A percentile compares a stretch with the other conserved stretches of the same genome.
These are phyloP conservation scores for Claviceps pazoutovae DNA, from an alignment of 2,329 filamentous ascomycete genomes.

Conservation along the genomic window DNA sequence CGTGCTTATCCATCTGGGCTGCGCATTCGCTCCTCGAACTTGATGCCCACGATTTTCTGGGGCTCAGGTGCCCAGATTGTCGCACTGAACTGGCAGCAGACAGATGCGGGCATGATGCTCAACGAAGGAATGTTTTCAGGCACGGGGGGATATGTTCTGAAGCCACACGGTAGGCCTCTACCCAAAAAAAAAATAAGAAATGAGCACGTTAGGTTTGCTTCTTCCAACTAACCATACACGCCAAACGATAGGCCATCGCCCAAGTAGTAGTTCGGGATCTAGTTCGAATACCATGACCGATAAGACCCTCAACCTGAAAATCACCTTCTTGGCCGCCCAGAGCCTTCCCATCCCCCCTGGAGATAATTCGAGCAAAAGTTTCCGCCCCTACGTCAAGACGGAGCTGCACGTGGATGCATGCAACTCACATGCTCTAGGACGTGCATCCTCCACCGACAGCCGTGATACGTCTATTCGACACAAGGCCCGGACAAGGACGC, in stretches of 20 bases:
- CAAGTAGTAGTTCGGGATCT: constrained; percentile 11
- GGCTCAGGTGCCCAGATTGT: constrained; percentile 80
- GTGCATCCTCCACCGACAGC: constrained; percentile 23
- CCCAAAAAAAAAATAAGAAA: not conserved
- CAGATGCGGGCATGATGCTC: constrained; percentile 89
- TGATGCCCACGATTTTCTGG: constrained; percentile 79
- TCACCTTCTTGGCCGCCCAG: constrained; percentile 67
- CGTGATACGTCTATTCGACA: constrained; percentile 31
- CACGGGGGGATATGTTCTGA: constrained; percentile 73
- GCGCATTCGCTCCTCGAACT: constrained; percentile 70
- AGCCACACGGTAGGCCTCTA: constrained; percentile 47
- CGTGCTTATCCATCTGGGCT: constrained; percentile 76
- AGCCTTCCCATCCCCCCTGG: constrained; percentile 50
- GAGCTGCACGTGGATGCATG: constrained; percentile 70
- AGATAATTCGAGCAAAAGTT: constrained; percentile 37
- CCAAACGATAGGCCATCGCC: constrained; percentile 16
- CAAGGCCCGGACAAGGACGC: constrained; percentile 45
- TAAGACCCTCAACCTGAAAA: constrained; percentile 51
- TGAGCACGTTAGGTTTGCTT: not conserved
- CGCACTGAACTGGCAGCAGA: constrained; percentile 85
- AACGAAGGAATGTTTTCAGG: constrained; percentile 86
- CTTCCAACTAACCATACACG: not conserved
- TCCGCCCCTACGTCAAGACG: constrained; percentile 71
- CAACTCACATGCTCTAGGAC: constrained; percentile 25
- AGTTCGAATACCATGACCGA: constrained; percentile 25